Base-by-base conservation (phyloP, 2,329 filamentous ascomycete genomes). In the Drechslerella dactyloides region DNA sequence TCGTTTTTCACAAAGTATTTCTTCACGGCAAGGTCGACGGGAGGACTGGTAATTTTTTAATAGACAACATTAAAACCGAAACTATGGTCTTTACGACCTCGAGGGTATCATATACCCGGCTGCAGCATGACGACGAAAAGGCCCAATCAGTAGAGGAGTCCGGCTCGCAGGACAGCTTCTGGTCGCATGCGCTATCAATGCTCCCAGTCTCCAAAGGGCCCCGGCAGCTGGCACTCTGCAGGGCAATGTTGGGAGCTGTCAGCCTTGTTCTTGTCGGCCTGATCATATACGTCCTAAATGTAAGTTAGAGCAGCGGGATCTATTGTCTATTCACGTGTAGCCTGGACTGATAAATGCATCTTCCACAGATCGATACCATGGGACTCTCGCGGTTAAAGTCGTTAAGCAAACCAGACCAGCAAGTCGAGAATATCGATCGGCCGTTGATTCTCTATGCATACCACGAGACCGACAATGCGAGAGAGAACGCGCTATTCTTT, bases 401-500 rank as follows among this genome's bases (percentile, higher is more conserved):
- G 4, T 4, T 17, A 5, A 11, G 19, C 44, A n/a, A n/a, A n/a
- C n/a, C n/a, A n/a, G n/a, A 48, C 44, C 11, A 10, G 8, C 11
- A 21, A 5, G 8, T 23, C 21, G n/a, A 10, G 11, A 11, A 33
- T 33, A 33, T 4, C 17, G 50, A 63, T 37, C 51, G 51, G 13
- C 59, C 59, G 0, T 21, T 80, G 23, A 76, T 80, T 33, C 70
- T 79, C 2, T 81, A 81, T 52, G 78, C 77, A 51, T 81, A 78
- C 73, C 74, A 76, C 37, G 79, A 81, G 66, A 78, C 78, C 15
- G 74, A 73, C 0, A 61, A 60, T 40, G 76, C 76, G 17, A 78
- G 76, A 30, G 73, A 76, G 35, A 81, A 80, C 75, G 66, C 81
- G 19, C 44, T 74, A 8, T 81, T 78, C 75, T 81, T 81, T 73